These are phyloP conservation scores for Stachybotrys elegans DNA, from an alignment of 2,329 filamentous ascomycete genomes.

Conservation along the genomic window DNA sequence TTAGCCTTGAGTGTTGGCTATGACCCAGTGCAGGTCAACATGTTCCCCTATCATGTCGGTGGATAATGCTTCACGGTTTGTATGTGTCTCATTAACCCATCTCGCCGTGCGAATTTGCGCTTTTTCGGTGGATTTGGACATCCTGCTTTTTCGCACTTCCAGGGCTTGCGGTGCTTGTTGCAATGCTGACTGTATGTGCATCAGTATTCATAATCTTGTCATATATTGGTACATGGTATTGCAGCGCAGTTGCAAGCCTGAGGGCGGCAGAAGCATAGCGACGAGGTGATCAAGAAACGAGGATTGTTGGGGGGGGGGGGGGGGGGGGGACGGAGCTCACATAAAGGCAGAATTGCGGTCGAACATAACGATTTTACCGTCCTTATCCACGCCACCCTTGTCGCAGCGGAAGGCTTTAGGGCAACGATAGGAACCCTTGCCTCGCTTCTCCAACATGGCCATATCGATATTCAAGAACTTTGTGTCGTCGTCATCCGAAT, in stretches of 20 bases:
- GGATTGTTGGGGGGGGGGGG: too few species aligned
- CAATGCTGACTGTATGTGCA: conserved; percentile 30
- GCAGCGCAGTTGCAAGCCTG: too few species aligned
- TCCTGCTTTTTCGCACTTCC: conserved; percentile 31
- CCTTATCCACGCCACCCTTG: conserved; percentile 35
- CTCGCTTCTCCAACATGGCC: conserved; percentile 32
- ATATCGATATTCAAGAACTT: conserved; percentile 30
- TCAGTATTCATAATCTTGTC: conserved; percentile 2
- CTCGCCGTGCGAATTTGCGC: conserved; percentile 34
- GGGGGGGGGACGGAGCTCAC: conserved; percentile 17
- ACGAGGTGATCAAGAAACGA: not conserved
- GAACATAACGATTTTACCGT: conserved; percentile 31
- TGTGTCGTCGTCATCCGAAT: conserved; percentile 29
- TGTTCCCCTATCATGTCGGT: too few species aligned
- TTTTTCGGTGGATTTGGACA: conserved; percentile 37
- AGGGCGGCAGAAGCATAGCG: not conserved
- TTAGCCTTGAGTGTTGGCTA: too few species aligned
- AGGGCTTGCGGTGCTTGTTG: conserved; percentile 38
- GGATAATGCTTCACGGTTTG: conserved; percentile 33
- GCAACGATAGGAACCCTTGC: conserved; percentile 33
- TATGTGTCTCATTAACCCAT: conserved; percentile 36
- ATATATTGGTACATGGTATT: not conserved
- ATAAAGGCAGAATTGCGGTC: conserved; percentile 37
- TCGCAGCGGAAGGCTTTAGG: conserved; percentile 29
- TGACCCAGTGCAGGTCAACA: too few species aligned